Evolutionary conservation across 2,329 filamentous ascomycete species (phyloP), one percentile per base, ranked within the genome.

Genomic region (Claviceps spartinae): DNA sequence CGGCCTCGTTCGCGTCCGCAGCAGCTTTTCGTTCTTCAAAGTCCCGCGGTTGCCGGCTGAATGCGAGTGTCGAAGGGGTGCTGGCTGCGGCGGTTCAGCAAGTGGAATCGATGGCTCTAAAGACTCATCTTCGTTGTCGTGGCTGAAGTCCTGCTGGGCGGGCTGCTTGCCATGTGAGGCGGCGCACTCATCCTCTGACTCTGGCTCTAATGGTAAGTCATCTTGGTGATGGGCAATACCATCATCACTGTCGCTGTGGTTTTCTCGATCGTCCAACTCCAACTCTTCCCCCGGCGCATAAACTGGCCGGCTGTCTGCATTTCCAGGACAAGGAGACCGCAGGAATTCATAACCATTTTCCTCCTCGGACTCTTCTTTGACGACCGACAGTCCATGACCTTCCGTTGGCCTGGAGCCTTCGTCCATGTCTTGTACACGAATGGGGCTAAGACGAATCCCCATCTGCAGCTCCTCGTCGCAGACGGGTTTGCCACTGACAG

Each of bases 391-490:
- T 18, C 66, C 65, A 44, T 68, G 59, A 2, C 65, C 67, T 7
- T 67, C 62, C 1, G 9, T 11, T 64, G 5, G 13, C 13, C 5
- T 7, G 9, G 62, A 61, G 0, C 71, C 76, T 61, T 75, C 74
- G 45, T 70, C 72, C 2, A 76, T 73, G 47, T 78, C 72, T 41
- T 71, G 70, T 40, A 81, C 69, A 34, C 75, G 75, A 20, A 82
- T 73, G 0, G 80, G 79, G 53, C 78, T 80, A 18, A 83, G 71
- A 5, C 79, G 76, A 41, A 89, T 67, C 1, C 86, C 84, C 74
- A 82, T 80, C 63, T 81, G 82, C 50, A 84, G 66, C 60, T 84
- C 81, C 54, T 82, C 79, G 51, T 83, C 71, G 59, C 86, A 82
- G 57, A 91, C 79, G 0, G 83, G 80, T 54, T 82, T 77, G 5